phyloP scores from a whole-genome alignment of 2,329 filamentous ascomycete species.

The Trichoderma polysporum region DNA sequence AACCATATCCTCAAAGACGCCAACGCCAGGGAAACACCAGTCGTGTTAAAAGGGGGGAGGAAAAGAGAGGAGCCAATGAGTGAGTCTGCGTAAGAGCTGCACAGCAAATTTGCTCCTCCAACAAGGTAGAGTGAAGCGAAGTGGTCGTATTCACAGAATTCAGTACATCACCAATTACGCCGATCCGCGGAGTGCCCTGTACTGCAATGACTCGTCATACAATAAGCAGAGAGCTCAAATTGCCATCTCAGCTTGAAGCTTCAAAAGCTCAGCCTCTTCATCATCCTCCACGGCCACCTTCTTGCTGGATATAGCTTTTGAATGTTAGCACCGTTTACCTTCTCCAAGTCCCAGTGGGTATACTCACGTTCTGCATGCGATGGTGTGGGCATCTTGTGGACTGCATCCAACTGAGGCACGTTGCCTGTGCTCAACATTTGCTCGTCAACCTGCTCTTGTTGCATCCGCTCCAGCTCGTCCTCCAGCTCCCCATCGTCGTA shows the following conservation, averaged over 20 bases:
- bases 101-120: neutral
- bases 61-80: constrained; percentile 5
- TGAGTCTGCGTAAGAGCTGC: neutral
- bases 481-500: constrained; percentile 87
- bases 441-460: constrained; percentile 91
- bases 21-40: constrained; percentile 33
- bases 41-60: constrained; percentile 16
- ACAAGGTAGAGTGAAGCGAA: neutral
- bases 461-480: constrained; percentile 78
- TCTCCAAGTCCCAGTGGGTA: neutral
- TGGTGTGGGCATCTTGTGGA: constrained; percentile 74
- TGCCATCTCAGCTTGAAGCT: constrained; percentile 94
- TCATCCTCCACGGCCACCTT: constrained; percentile 70
- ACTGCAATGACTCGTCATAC: neutral
- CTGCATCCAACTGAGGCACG: constrained; percentile 76
- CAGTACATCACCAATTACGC: neutral
- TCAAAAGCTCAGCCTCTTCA: constrained; percentile 91
- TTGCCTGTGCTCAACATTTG: constrained; percentile 88
- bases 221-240: constrained; percentile 59
- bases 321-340: constrained; percentile 13
- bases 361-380: constrained; percentile 74
- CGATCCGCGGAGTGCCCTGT: neutral
- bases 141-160: neutral
- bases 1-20: constrained; percentile 28
- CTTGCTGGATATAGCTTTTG: constrained; percentile 35